Evolutionary conservation across 768 basidiomycete genomes (phyloP).

Genomic region (Leccinum barrowsii): DNA sequence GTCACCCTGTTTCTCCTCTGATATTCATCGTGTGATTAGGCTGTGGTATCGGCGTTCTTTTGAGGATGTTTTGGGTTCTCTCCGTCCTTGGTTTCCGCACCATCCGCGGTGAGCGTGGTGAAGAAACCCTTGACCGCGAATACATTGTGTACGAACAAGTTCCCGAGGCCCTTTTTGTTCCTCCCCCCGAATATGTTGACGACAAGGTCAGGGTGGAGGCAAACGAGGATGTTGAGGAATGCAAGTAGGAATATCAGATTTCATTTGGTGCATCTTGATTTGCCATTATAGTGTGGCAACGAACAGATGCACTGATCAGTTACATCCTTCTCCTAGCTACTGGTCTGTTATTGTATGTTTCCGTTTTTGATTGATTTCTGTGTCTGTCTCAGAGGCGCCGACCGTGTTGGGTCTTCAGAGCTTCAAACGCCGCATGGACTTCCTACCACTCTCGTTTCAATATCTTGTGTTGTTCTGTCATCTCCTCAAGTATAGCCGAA

Average conservation of each 20-base stretch:
- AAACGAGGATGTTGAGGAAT: conserved; percentile 9
- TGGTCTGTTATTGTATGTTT: conserved; percentile 1
- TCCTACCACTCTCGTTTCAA: conserved; percentile 20
- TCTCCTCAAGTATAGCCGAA: conserved; percentile 1
- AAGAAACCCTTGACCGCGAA: conserved; percentile 39
- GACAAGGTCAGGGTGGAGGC: conserved; percentile 42
- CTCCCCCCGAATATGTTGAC: conserved; percentile 59
- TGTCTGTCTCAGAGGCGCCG: not conserved
- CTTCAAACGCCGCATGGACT: not conserved
- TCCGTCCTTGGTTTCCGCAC: conserved; percentile 58
- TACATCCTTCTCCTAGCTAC: conserved; percentile 4
- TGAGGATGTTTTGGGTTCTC: conserved; percentile 79
- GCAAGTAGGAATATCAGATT: conserved; percentile 12
- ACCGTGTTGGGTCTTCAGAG: conserved; percentile 5
- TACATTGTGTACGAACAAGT: conserved; percentile 44
- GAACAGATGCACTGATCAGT: not conserved
- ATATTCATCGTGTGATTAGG: conserved; percentile 37
- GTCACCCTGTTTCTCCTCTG: not conserved
- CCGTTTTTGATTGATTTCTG: conserved; percentile 4
- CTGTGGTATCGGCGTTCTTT: conserved; percentile 79
- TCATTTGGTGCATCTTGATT: not conserved
- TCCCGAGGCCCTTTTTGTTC: conserved; percentile 44
- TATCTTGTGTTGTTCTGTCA: conserved; percentile 20
- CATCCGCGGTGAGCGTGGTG: conserved; percentile 43
- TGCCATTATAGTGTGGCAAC: not conserved